These are phyloP conservation scores for Diplodia corticola DNA, from an alignment of 2,329 filamentous ascomycete genomes.

Conservation along the genomic window DNA sequence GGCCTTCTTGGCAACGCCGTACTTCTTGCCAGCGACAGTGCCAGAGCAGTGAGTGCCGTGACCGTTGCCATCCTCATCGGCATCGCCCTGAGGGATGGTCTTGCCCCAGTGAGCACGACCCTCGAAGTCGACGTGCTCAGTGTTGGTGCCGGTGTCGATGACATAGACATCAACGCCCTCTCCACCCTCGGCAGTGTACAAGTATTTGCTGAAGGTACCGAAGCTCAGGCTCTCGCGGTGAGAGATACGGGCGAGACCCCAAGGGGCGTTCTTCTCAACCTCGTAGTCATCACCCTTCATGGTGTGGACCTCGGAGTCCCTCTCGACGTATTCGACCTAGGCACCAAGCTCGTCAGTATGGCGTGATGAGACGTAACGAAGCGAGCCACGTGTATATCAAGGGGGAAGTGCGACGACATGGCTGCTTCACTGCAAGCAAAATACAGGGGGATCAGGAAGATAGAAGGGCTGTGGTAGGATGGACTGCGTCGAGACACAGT, in stretches of 20 bases:
- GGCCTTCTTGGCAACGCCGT: constrained; percentile 99
- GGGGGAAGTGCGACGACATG: background rate
- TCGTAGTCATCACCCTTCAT: constrained; percentile 56
- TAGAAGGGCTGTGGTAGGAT: background rate
- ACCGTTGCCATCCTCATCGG: constrained; percentile 90
- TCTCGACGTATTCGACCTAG: constrained; percentile 95
- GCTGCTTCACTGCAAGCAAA: constrained; percentile 26
- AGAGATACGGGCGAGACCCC: constrained; percentile 97
- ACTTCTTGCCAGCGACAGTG: constrained; percentile 97
- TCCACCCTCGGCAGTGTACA: constrained; percentile 84
- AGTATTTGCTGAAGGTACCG: constrained; percentile 96
- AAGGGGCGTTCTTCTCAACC: constrained; percentile 90
- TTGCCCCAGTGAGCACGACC: constrained; percentile 95
- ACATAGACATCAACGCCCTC: constrained; percentile 99
- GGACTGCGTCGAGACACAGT: background rate
- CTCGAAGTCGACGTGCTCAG: constrained; percentile 93
- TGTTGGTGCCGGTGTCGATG: constrained; percentile 96
- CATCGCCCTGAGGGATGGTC: constrained; percentile 84
- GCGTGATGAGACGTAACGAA: constrained; percentile 14
- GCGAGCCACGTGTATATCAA: constrained; percentile 5
- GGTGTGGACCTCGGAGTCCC: constrained; percentile 87
- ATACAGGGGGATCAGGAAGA: background rate
- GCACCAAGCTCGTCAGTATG: constrained; percentile 25
- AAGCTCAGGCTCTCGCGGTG: constrained; percentile 87
- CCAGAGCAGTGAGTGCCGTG: constrained; percentile 99